phyloP scores from a whole-genome alignment of 192 early-diverging fungal genomes.

The Anaeromyces robustus region DNA sequence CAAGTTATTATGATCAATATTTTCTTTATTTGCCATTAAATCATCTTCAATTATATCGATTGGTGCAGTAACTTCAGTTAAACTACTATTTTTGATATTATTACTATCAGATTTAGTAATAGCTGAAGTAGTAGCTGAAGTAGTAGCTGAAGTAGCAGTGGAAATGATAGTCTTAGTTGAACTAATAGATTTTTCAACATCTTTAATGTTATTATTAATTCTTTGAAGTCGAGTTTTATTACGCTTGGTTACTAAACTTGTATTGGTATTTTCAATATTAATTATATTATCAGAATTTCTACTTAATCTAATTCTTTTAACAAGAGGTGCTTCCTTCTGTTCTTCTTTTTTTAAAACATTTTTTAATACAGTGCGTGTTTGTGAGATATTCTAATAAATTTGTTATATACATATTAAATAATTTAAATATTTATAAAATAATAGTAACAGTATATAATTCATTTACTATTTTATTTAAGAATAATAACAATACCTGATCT shows the following conservation, averaged over 20 bases:
- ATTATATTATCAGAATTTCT: background rate
- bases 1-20: background rate
- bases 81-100: background rate
- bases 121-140: too few species aligned
- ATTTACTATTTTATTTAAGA: too few species aligned
- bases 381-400: background rate
- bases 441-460: too few species aligned
- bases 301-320: background rate
- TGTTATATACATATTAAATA: background rate
- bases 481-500: background rate
- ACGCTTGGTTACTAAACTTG: too few species aligned
- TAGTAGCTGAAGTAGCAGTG: too few species aligned
- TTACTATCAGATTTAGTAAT: background rate
- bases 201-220: background rate
- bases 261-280: background rate
- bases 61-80: background rate
- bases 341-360: background rate
- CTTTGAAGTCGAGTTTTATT: background rate
- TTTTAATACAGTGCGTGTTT: background rate
- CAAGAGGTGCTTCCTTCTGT: background rate
- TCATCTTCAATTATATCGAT: background rate
- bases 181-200: background rate
- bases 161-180: too few species aligned
- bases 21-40: background rate
- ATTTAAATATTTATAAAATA: too few species aligned